These are phyloP conservation scores for Jatropha podagrica DNA, from an alignment of 441 rosid species.

Conservation along the genomic window DNA sequence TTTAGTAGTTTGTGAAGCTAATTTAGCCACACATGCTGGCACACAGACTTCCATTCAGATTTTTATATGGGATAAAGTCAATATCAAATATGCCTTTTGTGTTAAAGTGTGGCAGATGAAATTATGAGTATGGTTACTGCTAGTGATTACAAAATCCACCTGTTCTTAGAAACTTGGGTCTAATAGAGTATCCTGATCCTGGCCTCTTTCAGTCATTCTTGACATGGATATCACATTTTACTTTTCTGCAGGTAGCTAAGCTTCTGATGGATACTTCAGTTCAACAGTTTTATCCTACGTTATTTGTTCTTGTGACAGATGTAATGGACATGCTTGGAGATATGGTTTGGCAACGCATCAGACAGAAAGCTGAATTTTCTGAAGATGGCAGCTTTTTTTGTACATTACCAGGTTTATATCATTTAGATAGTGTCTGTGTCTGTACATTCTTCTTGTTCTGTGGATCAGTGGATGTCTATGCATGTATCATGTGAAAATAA, in stretches of 20 bases:
- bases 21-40: background rate
- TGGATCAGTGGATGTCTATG: background rate
- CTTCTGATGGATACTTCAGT: slow-evolving; percentile 95
- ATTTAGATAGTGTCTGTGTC: background rate
- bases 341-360: slow-evolving; percentile 89
- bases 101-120: background rate
- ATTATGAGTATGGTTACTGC: slow-evolving; percentile 3
- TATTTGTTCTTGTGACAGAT: slow-evolving; percentile 82
- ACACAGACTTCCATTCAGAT: background rate
- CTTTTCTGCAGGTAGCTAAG: slow-evolving; percentile 69
- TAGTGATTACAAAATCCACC: slow-evolving; percentile 7
- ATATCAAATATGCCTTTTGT: background rate
- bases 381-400: slow-evolving; percentile 54
- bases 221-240: slow-evolving; percentile 18
- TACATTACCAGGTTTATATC: slow-evolving; percentile 57
- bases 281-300: slow-evolving; percentile 84
- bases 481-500: background rate
- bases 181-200: slow-evolving; percentile 15
- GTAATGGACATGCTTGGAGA: slow-evolving; percentile 86
- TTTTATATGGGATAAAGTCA: background rate
- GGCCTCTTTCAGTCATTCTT: background rate
- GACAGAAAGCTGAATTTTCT: slow-evolving; percentile 75
- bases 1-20: slow-evolving; percentile 16
- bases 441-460: background rate
- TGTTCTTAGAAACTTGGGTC: slow-evolving; percentile 10